Evolutionary conservation across 1,139 yeast genomes (phyloP), one percentile per base, ranked within the genome.

Genomic region (Tardiomyces depauwii): DNA sequence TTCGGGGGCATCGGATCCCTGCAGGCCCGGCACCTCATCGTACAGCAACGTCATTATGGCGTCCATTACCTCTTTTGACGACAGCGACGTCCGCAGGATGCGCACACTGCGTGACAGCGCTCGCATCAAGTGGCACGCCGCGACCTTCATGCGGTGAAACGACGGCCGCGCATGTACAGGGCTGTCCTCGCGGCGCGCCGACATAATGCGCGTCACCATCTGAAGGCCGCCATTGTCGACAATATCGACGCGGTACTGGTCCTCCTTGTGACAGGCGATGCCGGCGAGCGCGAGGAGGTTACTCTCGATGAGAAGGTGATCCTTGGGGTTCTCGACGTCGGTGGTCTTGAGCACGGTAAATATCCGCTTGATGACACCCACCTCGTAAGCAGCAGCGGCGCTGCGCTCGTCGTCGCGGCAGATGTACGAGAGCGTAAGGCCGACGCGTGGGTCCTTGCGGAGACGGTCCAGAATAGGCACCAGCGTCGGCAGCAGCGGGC

Each of bases 41-140:
- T 63, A 60, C 41, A 77, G 54, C 5, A 76, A 46, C 23, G 65
- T 62, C n/a, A 73, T 66, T 57, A 74, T 63, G 45, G 72, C 62
- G 18, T 73, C 73, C 2, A 80, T 72, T 19, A 80, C 67, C 25
- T 74, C 75, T 30, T 77, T 67, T 38, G 80, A 77, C 16, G 77
- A 78, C 51, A 86, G 71, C 49, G 80, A 77, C 0, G 93, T 84
- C 46, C 95, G 71, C 46, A 85, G 66, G 1, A 82, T 65, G 1
- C 82, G 70, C 0, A 85, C 82, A 18, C 93, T 82, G 56, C 95
- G 69, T 0, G 94, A 84, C 23, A 86, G 67, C 0, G 94, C 78
- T 46, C 93, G 70, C 28, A 84, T 65, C 39, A 86, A 68, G 51
- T 78, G 77, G 47, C 83, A 74, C 0, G 80, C 65, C 6, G 70